Conservation (phyloP, 108 stramenopile genomes). For the Tribonema minus region DNA sequence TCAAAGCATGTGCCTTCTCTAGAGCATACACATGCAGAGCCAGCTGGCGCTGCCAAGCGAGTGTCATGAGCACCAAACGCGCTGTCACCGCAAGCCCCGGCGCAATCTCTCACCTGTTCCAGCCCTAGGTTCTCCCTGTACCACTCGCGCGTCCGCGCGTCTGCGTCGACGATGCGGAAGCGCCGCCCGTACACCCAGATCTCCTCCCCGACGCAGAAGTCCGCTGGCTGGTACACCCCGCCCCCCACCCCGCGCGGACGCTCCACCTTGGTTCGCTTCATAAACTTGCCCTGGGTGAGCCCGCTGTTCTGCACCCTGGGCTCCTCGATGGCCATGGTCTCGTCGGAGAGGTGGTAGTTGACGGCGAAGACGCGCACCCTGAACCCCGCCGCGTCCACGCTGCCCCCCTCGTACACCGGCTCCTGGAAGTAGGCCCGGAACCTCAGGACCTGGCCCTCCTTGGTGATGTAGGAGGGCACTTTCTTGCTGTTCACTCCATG, state of each 20-base stretch:
- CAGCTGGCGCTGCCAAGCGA: no score
- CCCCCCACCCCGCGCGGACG: constrained; percentile 6
- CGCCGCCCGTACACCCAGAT: constrained; percentile 39
- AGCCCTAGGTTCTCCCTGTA: constrained; percentile 25
- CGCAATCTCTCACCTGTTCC: no score
- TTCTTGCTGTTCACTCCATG: no score
- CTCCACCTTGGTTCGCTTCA: constrained; percentile 51
- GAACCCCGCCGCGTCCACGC: constrained; percentile 19
- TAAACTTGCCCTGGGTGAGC: constrained; percentile 53
- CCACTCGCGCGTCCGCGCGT: constrained; percentile 45
- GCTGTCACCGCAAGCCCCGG: no score
- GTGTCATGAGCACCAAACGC: no score
- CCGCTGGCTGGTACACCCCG: constrained; percentile 24
- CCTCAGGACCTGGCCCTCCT: constrained; percentile 38
- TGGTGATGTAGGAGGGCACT: constrained; percentile 43
- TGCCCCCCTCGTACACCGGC: constrained; percentile 32
- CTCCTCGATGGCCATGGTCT: constrained; percentile 48
- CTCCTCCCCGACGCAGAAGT: constrained; percentile 54
- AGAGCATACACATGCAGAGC: no score
- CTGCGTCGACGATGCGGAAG: constrained; percentile 57
- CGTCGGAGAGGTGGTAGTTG: constrained; percentile 47
- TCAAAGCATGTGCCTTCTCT: no score
- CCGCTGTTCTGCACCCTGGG: constrained; percentile 51
- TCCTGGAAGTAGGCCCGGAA: constrained; percentile 56
- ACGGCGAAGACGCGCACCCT: constrained; percentile 52